Base-by-base conservation (phyloP, 106 monocot genomes). In the Allium cepa region DNA sequence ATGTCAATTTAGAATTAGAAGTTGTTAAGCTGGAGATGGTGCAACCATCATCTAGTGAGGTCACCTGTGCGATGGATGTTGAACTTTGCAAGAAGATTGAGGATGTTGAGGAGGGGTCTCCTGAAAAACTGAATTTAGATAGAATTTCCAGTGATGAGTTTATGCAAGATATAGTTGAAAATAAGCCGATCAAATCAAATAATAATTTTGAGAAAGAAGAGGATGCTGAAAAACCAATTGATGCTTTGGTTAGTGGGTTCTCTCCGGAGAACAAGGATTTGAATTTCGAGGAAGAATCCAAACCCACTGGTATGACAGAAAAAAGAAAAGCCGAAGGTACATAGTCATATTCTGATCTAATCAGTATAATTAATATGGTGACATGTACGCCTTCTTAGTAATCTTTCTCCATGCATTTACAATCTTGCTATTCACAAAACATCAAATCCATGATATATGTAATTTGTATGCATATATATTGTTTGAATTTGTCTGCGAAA, bases 1-100 rank as follows among this genome's bases (percentile, higher is more conserved):
- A 87, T 82, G 86, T 90, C 87, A 77, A 71, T 90, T 75, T 94
- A 94, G 94, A 94, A 80, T 72, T 82, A 86, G 86, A 87, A 83
- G 82, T 83, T 83, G 77, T 79, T 84, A 90, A 90, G 80, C 66
- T 77, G 62, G 90, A 82, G 69, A 81, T 83, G 83, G 79, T 83
- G 56, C 84, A 89, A 69, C 75, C 80, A 86, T 83, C 86, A 76
- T 83, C 83, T 66, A 74, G 76, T 71, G 67, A 93, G 73, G 55
- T 28, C n/a, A 69, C 71, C 48, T 56, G 53, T 73, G 47, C 57
- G 63, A 72, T 60, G 36, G 70, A 72, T 70, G 56, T 70, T 67
- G 77, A 77, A 65, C 58, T 83, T 78, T 50, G 47, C 72, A 79
- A 75, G 71, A 85, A 83, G 74, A 69, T 70, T 67, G 79, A 84